Percentiles rank a stretch among this genome's conserved stretches.
Conservation (phyloP, 2,329 filamentous ascomycete species). For the Botrytis fabae region DNA sequence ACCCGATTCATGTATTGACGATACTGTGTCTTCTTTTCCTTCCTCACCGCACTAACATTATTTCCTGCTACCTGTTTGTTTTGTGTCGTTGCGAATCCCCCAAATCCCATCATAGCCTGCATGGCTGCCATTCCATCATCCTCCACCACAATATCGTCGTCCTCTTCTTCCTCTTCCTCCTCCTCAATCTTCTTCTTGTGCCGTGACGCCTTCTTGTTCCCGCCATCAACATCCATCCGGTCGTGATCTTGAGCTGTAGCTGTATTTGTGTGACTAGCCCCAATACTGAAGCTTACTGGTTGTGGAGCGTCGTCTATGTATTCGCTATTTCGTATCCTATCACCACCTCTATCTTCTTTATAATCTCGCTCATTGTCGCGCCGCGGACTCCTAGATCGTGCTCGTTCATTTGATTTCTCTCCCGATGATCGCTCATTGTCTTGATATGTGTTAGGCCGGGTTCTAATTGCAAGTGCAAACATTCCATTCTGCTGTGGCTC, state of each 20-base stretch:
- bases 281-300: constrained; percentile 40
- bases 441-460: constrained; percentile 28
- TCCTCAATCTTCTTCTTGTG: constrained; percentile 34
- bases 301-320: constrained; percentile 29
- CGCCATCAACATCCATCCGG: constrained; percentile 40
- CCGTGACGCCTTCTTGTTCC: constrained; percentile 35
- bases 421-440: constrained; percentile 31
- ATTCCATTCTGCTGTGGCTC: background rate
- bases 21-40: constrained; percentile 93
- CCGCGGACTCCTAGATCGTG: constrained; percentile 27
- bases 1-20: constrained; percentile 94
- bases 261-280: constrained; percentile 24
- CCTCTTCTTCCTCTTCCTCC: constrained; percentile 44
- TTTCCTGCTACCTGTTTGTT: constrained; percentile 87
- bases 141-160: constrained; percentile 53
- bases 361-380: constrained; percentile 26
- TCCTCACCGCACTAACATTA: constrained; percentile 75
- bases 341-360: constrained; percentile 25
- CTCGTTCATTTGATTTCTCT: constrained; percentile 30
- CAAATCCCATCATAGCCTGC: constrained; percentile 88
- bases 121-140: constrained; percentile 73
- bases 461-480: constrained; percentile 19
- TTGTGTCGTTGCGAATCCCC: constrained; percentile 82
- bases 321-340: constrained; percentile 19
- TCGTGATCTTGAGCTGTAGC: constrained; percentile 34